phyloP scores from a whole-genome alignment of 2,329 filamentous ascomycete species.

The Karstenula rhodostoma region DNA sequence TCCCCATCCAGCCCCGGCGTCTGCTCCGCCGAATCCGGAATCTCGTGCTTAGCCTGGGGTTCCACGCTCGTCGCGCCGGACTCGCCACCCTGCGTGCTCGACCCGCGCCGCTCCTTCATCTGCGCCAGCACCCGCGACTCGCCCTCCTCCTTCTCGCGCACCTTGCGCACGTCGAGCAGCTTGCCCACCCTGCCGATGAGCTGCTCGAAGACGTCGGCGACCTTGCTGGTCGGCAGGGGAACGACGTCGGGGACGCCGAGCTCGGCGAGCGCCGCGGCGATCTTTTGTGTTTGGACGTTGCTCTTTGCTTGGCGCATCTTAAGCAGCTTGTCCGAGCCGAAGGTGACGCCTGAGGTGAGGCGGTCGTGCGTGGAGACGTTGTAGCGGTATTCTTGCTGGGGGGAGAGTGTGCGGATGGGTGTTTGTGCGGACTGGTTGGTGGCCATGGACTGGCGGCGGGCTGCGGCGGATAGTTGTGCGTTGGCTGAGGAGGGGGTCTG shows the following conservation, averaged over 20 bases:
- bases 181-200: slow-evolving; percentile 73
- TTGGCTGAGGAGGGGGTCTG: slow-evolving; percentile 43
- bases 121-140: slow-evolving; percentile 59
- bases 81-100: slow-evolving; percentile 25
- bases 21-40: slow-evolving; percentile 26
- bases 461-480: slow-evolving; percentile 38
- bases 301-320: slow-evolving; percentile 82
- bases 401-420: slow-evolving; percentile 63
- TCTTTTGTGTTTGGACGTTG: slow-evolving; percentile 77
- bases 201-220: slow-evolving; percentile 75
- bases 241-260: slow-evolving; percentile 75
- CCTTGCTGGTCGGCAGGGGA: slow-evolving; percentile 76
- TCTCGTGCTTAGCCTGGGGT: slow-evolving; percentile 29
- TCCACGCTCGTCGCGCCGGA: slow-evolving; percentile 35
- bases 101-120: slow-evolving; percentile 45
- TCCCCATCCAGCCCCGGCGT: slow-evolving; percentile 63
- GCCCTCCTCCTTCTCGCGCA: slow-evolving; percentile 76
- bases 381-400: slow-evolving; percentile 79
- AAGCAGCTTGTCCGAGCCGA: slow-evolving; percentile 83
- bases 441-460: slow-evolving; percentile 47
- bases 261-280: slow-evolving; percentile 75
- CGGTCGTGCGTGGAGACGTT: slow-evolving; percentile 88
- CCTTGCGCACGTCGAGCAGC: slow-evolving; percentile 76
- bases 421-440: slow-evolving; percentile 48
- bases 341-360: slow-evolving; percentile 83